Conservation (phyloP, 169 alveolate species). For the Eimeria necatrix region DNA sequence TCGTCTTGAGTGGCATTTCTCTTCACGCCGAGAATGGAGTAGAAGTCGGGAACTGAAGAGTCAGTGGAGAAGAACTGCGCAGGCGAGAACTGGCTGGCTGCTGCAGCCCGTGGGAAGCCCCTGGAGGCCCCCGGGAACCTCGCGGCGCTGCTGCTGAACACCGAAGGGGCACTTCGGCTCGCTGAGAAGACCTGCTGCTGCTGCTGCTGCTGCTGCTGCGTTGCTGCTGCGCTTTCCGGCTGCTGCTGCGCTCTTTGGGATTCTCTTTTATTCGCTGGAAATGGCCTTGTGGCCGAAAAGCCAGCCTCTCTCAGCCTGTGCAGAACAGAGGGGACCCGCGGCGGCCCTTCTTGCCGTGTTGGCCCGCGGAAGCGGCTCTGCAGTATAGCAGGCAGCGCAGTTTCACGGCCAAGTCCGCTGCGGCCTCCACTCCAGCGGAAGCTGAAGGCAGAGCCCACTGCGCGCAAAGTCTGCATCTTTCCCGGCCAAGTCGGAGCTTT, state of each 20-base stretch:
- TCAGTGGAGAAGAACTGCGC: background rate
- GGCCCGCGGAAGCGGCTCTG: background rate
- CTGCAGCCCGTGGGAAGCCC: too few relatives aligned
- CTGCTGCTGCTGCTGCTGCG: too few relatives aligned
- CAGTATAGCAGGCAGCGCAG: background rate
- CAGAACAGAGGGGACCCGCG: background rate
- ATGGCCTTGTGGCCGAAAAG: background rate
- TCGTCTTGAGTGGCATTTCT: constrained; percentile 86
- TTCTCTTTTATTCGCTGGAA: background rate
- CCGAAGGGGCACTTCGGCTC: too few relatives aligned
- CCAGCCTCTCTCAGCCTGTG: background rate
- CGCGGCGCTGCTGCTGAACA: background rate
- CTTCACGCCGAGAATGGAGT: constrained; percentile 84
- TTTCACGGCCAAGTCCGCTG: background rate
- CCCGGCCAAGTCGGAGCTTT: too few relatives aligned
- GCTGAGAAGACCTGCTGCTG: too few relatives aligned
- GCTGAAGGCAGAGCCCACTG: too few relatives aligned
- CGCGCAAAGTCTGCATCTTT: too few relatives aligned
- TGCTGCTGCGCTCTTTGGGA: background rate
- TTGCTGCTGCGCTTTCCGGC: background rate
- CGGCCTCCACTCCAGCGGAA: too few relatives aligned
- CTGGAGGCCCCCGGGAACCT: too few relatives aligned
- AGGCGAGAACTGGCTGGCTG: too few relatives aligned
- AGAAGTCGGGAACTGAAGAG: constrained; percentile 74
- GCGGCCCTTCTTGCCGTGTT: background rate